Base-by-base conservation (phyloP, 2,329 filamentous ascomycete genomes). In the Aspergillus sp. region DNA sequence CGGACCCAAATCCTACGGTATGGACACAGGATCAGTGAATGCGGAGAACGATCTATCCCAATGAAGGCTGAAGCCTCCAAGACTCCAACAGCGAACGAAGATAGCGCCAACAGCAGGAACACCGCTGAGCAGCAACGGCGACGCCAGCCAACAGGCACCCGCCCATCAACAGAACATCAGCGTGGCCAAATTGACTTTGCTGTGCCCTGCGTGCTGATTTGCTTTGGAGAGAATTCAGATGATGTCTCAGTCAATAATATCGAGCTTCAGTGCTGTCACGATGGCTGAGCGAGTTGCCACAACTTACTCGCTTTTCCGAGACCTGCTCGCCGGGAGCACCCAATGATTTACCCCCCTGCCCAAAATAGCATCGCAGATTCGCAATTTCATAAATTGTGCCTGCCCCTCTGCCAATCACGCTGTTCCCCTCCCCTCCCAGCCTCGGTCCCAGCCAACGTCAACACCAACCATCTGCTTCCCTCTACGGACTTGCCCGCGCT, bases 341-440 rank as follows among this genome's bases (percentile, higher is more conserved):
- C 22, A 43, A 53, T 59, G 49, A 54, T 52, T 57, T 54, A 45
- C 41, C 28, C 49, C 59, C 52, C 57, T 57, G 55, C 63, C 63
- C 55, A 65, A 65, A 65, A 65, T 65, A 65, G 63, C 43, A 47
- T 53, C 41, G 30, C 41, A 43, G 38, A 38, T 54, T 54, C 54
- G 30, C 41, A 43, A 45, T 45, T 54, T 54, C 54, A 62, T 59
- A 48, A 62, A 59, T 55, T 58, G 54, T 19, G 46, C 50, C 51
- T 28, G 15, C 51, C 41, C 50, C 38, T 54, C 52, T 41, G 28
- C 52, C 45, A 49, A 38, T 62, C 45, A 54, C 58, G 47, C 41
- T 47, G 17, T 41, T 48, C 25, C 43, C 50, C 53, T 43, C 38
- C 46, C 45, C 41, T 38, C 51, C 19, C 54, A 54, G 19, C 30